Evolutionary conservation across 768 basidiomycete species (phyloP).

Genomic region (Myochromella boudieri): DNA sequence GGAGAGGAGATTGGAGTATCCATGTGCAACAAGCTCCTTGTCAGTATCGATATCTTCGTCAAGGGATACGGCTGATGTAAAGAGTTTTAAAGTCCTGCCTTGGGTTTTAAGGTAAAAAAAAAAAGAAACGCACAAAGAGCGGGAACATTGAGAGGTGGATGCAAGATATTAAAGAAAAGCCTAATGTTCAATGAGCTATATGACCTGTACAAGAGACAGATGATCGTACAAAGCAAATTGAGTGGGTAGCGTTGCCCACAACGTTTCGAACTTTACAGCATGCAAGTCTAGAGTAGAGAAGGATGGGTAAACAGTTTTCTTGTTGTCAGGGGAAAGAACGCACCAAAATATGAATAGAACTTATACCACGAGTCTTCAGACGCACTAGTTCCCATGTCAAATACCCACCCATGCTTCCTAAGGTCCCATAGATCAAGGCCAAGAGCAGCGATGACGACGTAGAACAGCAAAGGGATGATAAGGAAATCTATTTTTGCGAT

Average conservation of each 20-base stretch:
- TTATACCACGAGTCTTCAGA: constrained; percentile 70
- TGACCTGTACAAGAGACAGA: too few species aligned
- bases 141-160: constrained; percentile 87
- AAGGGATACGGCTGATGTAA: constrained; percentile 88
- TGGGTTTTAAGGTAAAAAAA: not conserved
- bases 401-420: constrained; percentile 78
- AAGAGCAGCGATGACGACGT: constrained; percentile 68
- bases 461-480: constrained; percentile 80
- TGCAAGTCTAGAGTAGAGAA: constrained; percentile 48
- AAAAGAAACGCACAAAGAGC: constrained; percentile 61
- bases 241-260: constrained; percentile 88
- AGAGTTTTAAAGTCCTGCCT: not conserved
- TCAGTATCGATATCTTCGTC: constrained; percentile 88
- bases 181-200: too few species aligned
- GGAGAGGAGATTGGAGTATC: constrained; percentile 84
- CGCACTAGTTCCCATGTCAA: constrained; percentile 55
- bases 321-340: constrained; percentile 14
- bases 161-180: constrained; percentile 81
- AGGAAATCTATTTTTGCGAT: constrained; percentile 60
- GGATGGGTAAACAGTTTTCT: not conserved
- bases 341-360: constrained; percentile 82
- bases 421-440: constrained; percentile 59
- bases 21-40: constrained; percentile 90
- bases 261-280: constrained; percentile 57
- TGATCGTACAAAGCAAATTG: constrained; percentile 86